Evolutionary conservation across 2,329 filamentous ascomycete species (phyloP).

Genomic region (Diaporthe helianthi): DNA sequence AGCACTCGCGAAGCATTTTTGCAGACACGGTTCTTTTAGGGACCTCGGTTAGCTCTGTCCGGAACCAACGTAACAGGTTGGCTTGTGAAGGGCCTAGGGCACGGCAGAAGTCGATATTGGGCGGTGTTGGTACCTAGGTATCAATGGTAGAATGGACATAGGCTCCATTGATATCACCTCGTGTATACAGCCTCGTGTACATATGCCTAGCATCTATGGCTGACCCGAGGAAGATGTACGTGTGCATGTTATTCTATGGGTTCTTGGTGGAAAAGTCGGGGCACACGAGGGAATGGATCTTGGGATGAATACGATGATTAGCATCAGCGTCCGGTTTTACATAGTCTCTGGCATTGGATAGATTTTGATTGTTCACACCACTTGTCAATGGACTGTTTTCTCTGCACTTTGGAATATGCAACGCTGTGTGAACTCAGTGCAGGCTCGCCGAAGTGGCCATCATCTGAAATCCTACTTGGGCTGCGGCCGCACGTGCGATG

Average conservation of each 20-base stretch:
- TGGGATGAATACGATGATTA: background rate
- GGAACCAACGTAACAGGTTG: background rate
- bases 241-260: background rate
- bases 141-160: background rate
- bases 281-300: background rate
- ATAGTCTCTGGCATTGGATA: background rate
- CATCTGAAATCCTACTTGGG: background rate
- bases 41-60: background rate
- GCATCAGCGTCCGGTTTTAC: background rate
- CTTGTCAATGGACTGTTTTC: background rate
- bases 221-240: background rate
- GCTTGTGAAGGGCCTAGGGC: background rate
- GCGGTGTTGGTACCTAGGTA: background rate
- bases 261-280: background rate
- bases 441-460: too few species aligned
- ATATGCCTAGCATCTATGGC: background rate
- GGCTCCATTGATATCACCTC: background rate
- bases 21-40: background rate
- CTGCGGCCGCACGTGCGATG: too few species aligned
- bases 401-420: background rate
- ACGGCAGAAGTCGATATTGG: background rate
- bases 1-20: background rate
- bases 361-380: slow-evolving; percentile 1
- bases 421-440: background rate
- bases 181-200: background rate